phyloP scores from a whole-genome alignment of 306 rosid species.

The Pueraria montana region DNA sequence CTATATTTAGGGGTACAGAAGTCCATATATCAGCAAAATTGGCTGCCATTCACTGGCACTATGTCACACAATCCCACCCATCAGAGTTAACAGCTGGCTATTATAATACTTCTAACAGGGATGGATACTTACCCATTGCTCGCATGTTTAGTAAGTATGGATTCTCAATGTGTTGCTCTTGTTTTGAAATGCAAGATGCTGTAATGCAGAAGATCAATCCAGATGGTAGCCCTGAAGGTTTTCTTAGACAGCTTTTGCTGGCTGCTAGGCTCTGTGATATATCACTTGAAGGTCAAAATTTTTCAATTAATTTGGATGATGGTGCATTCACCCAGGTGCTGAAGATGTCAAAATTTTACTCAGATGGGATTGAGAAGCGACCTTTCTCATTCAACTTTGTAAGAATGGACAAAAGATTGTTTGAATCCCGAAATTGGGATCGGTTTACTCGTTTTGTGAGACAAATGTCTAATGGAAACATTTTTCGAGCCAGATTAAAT shows the following conservation, averaged over 20 bases:
- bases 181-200: conserved; percentile 80
- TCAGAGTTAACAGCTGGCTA: conserved; percentile 93
- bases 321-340: conserved; percentile 69
- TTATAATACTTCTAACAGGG: conserved; percentile 71
- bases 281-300: conserved; percentile 83
- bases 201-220: conserved; percentile 63
- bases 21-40: conserved; percentile 72
- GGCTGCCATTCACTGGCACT: conserved; percentile 84
- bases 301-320: conserved; percentile 64
- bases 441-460: conserved; percentile 87
- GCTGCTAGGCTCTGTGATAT: conserved; percentile 85
- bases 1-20: conserved; percentile 79
- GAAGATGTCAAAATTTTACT: conserved; percentile 76
- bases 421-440: conserved; percentile 75
- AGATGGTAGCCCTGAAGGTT: conserved; percentile 80
- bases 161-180: conserved; percentile 81
- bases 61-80: conserved; percentile 72
- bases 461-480: conserved; percentile 72
- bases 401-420: conserved; percentile 85
- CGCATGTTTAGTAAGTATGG: conserved; percentile 81
- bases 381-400: conserved; percentile 84
- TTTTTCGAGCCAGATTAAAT: conserved; percentile 83
- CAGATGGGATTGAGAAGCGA: conserved; percentile 77
- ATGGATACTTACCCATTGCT: conserved; percentile 81
- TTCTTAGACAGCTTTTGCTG: conserved; percentile 79